Conservation (phyloP, 139 green algal species). For the Ettlia oleoabundans region DNA sequence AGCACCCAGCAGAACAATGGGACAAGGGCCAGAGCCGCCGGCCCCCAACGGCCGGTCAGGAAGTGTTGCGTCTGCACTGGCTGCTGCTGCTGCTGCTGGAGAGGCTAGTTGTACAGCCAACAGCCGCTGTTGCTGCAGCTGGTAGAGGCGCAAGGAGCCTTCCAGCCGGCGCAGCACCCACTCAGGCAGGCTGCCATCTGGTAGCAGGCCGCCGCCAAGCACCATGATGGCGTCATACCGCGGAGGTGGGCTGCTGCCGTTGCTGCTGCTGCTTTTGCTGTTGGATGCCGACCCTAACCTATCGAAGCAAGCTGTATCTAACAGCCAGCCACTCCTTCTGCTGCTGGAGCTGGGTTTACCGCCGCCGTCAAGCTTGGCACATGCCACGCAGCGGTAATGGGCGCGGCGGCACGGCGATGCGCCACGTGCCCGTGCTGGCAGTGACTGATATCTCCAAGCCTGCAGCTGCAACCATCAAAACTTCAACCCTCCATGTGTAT, state of each 20-base stretch:
- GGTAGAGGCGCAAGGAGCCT: slow-evolving; percentile 33
- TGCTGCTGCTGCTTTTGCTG: background rate
- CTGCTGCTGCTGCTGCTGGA: slow-evolving; percentile 14
- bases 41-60: background rate
- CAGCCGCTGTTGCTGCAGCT: background rate
- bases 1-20: slow-evolving; percentile 62
- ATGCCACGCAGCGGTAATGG: too few species aligned
- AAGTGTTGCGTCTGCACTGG: background rate
- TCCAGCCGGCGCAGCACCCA: slow-evolving; percentile 63
- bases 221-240: slow-evolving; percentile 49
- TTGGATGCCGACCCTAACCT: background rate
- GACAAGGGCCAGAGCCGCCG: background rate
- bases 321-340: background rate
- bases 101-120: too few species aligned
- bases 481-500: too few species aligned
- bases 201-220: slow-evolving; percentile 54
- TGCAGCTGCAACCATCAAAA: too few species aligned
- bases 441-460: too few species aligned
- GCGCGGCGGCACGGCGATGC: too few species aligned
- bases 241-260: background rate
- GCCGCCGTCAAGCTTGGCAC: too few species aligned
- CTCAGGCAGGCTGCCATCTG: slow-evolving; percentile 53
- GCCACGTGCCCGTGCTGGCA: too few species aligned
- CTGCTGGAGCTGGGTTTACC: background rate
- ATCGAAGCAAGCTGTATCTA: background rate